A percentile compares a stretch with the other conserved stretches of the same genome.
Evolutionary conservation across 2,329 filamentous ascomycete species (phyloP).

Genomic region (Diaporthe vexans): DNA sequence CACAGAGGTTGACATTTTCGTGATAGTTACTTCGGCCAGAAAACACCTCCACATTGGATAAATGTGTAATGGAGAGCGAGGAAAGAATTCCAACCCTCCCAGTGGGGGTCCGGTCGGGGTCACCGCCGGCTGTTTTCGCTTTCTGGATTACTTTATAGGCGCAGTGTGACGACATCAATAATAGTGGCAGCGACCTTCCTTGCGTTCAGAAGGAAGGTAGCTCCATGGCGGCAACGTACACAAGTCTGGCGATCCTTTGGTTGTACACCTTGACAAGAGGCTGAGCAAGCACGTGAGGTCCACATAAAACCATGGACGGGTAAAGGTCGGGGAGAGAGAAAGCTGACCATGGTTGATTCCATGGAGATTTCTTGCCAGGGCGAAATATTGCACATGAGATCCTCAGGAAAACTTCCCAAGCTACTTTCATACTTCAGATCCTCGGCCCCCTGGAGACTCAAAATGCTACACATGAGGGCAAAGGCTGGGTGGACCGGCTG

Average conservation of each 20-base stretch:
- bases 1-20: not conserved
- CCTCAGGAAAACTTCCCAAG: not conserved
- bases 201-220: not conserved
- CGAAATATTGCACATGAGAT: not conserved
- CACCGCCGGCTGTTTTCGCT: no score
- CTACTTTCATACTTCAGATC: not conserved
- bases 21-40: not conserved
- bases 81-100: not conserved
- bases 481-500: no score
- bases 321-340: not conserved
- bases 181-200: not conserved
- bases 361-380: not conserved
- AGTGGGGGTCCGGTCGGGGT: no score
- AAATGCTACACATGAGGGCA: not conserved
- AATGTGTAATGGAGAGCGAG: not conserved
- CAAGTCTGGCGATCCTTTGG: not conserved
- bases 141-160: not conserved
- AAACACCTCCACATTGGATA: not conserved
- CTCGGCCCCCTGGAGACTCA: not conserved
- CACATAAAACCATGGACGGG: not conserved
- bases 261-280: not conserved
- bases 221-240: not conserved
- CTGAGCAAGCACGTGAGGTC: not conserved
- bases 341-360: not conserved
- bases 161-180: not conserved